Percentiles rank a stretch among this genome's conserved stretches.
phyloP scores from a whole-genome alignment of 169 alveolate species.

The Sarcocystis neurona region DNA sequence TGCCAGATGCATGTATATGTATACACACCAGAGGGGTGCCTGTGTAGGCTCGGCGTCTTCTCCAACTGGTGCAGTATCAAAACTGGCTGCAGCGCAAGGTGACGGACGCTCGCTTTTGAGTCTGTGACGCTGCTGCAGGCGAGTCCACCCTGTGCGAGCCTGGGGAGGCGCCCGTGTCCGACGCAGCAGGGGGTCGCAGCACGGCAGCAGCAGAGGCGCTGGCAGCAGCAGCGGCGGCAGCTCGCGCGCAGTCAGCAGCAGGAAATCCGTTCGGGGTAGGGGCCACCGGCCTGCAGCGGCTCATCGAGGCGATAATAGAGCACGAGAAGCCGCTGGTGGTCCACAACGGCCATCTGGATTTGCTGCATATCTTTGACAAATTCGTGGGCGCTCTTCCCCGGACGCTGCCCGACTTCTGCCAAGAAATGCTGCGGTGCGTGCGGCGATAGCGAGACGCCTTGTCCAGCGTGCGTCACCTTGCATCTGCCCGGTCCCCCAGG shows the following conservation, averaged over 20 bases:
- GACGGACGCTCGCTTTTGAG: too few relatives aligned
- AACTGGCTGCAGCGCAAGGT: too few relatives aligned
- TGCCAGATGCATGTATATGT: too few relatives aligned
- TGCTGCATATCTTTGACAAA: constrained; percentile 71
- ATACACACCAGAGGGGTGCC: too few relatives aligned
- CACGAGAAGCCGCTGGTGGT: constrained; percentile 71
- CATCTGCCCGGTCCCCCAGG: too few relatives aligned
- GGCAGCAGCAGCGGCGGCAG: not conserved
- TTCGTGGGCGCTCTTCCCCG: constrained; percentile 71
- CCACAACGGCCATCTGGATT: constrained; percentile 77
- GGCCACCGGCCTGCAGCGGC: constrained; percentile 64
- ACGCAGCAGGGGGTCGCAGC: not conserved
- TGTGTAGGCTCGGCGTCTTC: too few relatives aligned
- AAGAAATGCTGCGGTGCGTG: constrained; percentile 18
- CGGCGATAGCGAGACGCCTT: not conserved
- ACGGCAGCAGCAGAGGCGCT: not conserved
- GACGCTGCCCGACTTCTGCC: constrained; percentile 59
- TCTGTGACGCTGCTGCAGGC: too few relatives aligned
- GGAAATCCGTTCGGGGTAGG: constrained; percentile 28
- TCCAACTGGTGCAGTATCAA: too few relatives aligned
- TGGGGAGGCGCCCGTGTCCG: constrained; percentile 11
- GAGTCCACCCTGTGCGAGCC: too few relatives aligned
- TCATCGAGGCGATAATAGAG: constrained; percentile 66
- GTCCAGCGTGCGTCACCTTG: too few relatives aligned
- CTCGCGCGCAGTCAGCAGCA: not conserved